These are phyloP conservation scores for Phytophthora ramorum DNA, from an alignment of 352 stramenopile genomes.

Conservation along the genomic window DNA sequence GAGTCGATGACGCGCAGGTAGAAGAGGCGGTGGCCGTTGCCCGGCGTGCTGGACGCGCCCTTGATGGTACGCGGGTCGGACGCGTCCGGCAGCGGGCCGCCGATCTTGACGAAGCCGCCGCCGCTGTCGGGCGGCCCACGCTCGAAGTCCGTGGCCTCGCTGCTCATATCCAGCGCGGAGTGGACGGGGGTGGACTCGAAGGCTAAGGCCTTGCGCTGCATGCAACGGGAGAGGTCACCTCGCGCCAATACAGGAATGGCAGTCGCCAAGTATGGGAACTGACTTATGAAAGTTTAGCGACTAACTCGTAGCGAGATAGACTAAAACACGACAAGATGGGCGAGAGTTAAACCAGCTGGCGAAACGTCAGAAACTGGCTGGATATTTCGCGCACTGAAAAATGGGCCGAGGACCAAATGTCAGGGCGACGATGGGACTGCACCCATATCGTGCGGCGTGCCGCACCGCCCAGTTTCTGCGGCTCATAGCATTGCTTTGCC, in stretches of 20 bases:
- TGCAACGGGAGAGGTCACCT: constrained; percentile 12
- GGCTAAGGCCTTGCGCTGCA: constrained; percentile 35
- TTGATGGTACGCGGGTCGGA: constrained; percentile 81
- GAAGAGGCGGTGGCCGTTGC: constrained; percentile 76
- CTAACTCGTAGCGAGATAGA: background rate
- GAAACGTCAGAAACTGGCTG: constrained; percentile 31
- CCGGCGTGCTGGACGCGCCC: constrained; percentile 35
- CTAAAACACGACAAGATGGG: background rate
- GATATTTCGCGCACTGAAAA: constrained; percentile 10
- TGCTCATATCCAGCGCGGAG: constrained; percentile 43
- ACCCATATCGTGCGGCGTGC: constrained; percentile 15
- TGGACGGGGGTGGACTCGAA: constrained; percentile 35
- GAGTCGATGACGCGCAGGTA: constrained; percentile 87
- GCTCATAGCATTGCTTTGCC: background rate
- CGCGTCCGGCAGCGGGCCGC: constrained; percentile 69
- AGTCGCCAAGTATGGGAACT: constrained; percentile 33
- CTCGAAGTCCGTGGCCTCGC: constrained; percentile 65
- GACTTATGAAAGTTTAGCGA: constrained; percentile 22
- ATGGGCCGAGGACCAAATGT: constrained; percentile 2
- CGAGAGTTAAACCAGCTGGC: constrained; percentile 16
- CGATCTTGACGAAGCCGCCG: constrained; percentile 83
- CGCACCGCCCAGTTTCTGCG: background rate
- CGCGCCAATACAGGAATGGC: constrained; percentile 22
- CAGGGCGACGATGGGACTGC: constrained; percentile 4
- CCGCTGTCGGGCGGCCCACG: constrained; percentile 46